Conservation (phyloP, 768 basidiomycete species). For the Lentinus brumalis region DNA sequence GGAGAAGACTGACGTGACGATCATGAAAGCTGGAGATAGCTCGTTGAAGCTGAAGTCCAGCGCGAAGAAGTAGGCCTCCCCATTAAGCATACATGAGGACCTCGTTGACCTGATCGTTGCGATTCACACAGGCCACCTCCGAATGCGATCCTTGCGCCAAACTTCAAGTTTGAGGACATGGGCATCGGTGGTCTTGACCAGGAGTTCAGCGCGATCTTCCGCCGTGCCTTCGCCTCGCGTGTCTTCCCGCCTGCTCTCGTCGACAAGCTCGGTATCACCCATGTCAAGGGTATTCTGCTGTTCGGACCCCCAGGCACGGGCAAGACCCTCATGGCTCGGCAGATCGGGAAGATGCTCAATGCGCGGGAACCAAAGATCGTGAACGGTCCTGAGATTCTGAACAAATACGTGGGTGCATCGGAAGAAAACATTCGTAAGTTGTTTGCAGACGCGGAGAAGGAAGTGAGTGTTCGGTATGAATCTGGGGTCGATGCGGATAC, state of each 20-base stretch:
- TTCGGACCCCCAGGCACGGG: constrained; percentile 98
- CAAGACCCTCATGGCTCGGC: constrained; percentile 96
- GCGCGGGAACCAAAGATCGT: constrained; percentile 97
- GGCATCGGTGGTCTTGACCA: constrained; percentile 96
- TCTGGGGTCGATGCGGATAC: not conserved
- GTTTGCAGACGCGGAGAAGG: constrained; percentile 97
- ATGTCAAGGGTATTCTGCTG: constrained; percentile 97
- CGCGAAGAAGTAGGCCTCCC: constrained; percentile 73
- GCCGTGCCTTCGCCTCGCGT: constrained; percentile 95
- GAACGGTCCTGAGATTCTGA: constrained; percentile 96
- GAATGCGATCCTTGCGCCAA: constrained; percentile 94
- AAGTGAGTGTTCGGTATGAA: constrained; percentile 49
- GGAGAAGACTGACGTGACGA: constrained; percentile 88
- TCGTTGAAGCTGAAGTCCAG: constrained; percentile 90
- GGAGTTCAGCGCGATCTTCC: constrained; percentile 96
- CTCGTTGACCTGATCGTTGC: not conserved
- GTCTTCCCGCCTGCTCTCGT: constrained; percentile 98
- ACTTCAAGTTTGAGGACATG: constrained; percentile 99
- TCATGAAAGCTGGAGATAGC: constrained; percentile 82
- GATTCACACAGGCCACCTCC: constrained; percentile 65
- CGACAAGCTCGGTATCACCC: constrained; percentile 96
- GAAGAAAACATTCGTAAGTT: constrained; percentile 98
- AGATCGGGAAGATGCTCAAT: constrained; percentile 99
- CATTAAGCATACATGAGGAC: not conserved
- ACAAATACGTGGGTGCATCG: constrained; percentile 94